Base-by-base conservation (phyloP, 306 rosid species). In the Luffa aegyptiaca region DNA sequence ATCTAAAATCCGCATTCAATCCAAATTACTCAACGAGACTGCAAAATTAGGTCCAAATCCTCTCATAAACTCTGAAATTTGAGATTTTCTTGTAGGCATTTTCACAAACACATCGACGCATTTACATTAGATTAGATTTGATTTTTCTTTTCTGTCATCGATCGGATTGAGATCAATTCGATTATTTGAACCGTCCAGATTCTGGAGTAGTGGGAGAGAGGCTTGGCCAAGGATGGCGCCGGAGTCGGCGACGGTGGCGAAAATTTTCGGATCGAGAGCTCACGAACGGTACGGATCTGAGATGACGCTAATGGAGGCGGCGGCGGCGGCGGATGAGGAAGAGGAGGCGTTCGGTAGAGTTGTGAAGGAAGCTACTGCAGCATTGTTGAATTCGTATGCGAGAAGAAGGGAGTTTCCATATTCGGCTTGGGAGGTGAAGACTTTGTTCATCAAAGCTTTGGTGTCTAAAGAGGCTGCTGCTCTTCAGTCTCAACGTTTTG, bases 211-310 rank as follows among this genome's bases (percentile, higher is more conserved):
- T 72, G 76, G 90, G 84, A 83, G 82, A 48, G 99, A 91, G 83
- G 76, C 84, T 37, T 95, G 97, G 97, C 99, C 97, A 17, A 85
- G 84, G 84, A 95, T 95, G 97, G 96, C 90, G 5, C 97, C 99
- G 1, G 90, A 91, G 77, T 85, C 88, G 33, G 84, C 99, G 13
- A 89, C 96, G 79, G 93, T 91, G 73, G 82, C 91, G 17, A 95
- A 91, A 41, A 89, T 93, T 69, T 93, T 95, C 57, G 97, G 99
- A 11, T 93, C 96, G 56, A 84, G 89, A 78, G 91, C 90, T 5
- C 80, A 65, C 20, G 93, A 95, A 74, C 90, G 87, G 80, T 95
- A 81, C 89, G 87, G 96, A 84, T 86, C 85, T 5, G 97, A 90
- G 87, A 90, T 91, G 82, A 93, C 97, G 3, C 61, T 95, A 79